phyloP scores from a whole-genome alignment of 2,329 filamentous ascomycete species.

The Podosphaera fusca region DNA sequence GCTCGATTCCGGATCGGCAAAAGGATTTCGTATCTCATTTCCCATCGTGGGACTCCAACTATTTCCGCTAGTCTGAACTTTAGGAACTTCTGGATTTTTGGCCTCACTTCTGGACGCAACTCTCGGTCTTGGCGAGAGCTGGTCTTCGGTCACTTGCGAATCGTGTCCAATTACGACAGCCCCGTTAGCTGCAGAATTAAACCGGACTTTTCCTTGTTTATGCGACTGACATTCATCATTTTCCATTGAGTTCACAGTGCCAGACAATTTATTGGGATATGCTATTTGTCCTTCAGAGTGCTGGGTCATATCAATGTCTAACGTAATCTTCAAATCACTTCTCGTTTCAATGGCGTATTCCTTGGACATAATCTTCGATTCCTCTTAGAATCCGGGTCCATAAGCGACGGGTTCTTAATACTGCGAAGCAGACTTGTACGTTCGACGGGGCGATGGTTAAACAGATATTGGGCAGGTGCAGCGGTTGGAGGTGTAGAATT shows the following conservation, averaged over 20 bases:
- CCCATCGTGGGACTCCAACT: conserved; percentile 6
- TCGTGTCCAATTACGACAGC: neutral
- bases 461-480: neutral
- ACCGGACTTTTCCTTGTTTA: neutral
- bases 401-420: neutral
- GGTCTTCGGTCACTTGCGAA: neutral
- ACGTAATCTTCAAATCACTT: neutral
- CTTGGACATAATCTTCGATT: neutral
- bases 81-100: neutral
- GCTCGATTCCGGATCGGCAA: conserved; percentile 7
- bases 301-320: neutral
- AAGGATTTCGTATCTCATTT: conserved; percentile 12
- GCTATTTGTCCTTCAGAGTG: neutral
- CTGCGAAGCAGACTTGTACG: neutral
- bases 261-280: neutral
- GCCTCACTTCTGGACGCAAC: too few species aligned
- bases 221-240: neutral
- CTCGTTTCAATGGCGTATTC: neutral
- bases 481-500: neutral
- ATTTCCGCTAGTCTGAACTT: neutral
- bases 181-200: neutral
- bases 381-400: neutral
- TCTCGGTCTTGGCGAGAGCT: neutral
- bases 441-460: neutral
- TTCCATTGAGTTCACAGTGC: neutral